Conservation (phyloP, 2,329 filamentous ascomycete genomes). For the Stachybotrys chartarum region DNA sequence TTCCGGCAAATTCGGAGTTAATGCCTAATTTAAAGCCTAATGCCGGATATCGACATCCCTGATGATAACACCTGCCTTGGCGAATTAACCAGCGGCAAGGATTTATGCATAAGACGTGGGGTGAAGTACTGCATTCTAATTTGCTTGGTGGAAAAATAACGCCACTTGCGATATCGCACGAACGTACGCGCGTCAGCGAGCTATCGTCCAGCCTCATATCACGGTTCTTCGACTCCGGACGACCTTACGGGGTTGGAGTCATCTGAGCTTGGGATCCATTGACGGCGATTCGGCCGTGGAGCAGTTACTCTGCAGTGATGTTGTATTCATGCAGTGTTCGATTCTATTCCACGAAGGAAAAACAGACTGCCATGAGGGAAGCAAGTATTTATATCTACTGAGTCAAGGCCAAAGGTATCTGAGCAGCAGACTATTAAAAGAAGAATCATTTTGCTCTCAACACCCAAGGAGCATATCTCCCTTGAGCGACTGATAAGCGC, state of each 20-base stretch:
- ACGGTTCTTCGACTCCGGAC: neutral
- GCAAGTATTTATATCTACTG: neutral
- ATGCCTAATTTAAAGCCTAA: too few species aligned
- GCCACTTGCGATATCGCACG: neutral
- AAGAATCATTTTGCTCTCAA: neutral
- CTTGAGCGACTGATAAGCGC: neutral
- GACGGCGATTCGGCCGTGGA: neutral
- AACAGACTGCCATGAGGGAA: neutral
- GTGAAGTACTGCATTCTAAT: neutral
- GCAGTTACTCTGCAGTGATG: neutral
- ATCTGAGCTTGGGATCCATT: neutral
- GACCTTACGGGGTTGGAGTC: neutral
- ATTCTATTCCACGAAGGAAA: neutral
- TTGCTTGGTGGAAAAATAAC: neutral
- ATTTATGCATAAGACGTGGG: conserved; percentile 27
- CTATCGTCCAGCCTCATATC: neutral
- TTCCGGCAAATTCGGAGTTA: too few species aligned
- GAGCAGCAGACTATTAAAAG: too few species aligned
- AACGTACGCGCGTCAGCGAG: neutral
- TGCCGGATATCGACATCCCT: too few species aligned
- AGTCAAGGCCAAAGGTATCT: neutral
- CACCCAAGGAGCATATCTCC: neutral
- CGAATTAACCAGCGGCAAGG: too few species aligned
- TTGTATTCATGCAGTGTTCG: neutral
- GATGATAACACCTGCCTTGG: too few species aligned